Conservation (phyloP, 1,139 yeast species). For the Taiozyma sp. region DNA sequence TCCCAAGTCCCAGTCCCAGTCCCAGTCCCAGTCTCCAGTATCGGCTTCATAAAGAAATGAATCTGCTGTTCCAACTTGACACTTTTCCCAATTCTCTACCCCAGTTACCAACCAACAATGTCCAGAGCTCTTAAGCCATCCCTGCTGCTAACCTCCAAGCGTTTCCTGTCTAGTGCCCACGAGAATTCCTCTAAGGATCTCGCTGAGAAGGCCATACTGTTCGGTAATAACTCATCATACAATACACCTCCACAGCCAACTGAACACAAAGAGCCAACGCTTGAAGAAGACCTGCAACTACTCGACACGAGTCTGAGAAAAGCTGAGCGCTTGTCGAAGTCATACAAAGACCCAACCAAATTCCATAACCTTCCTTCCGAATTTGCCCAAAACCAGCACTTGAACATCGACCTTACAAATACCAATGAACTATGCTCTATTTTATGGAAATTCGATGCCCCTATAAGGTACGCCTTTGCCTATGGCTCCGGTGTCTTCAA, state of each 20-base stretch:
- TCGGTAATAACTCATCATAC: constrained; percentile 5
- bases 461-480: constrained; percentile 75
- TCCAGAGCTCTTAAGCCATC: not conserved
- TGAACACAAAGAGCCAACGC: not conserved
- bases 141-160: not conserved
- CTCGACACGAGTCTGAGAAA: constrained; percentile 29
- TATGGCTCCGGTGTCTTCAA: constrained; percentile 94
- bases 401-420: constrained; percentile 39
- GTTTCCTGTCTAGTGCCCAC: constrained; percentile 11
- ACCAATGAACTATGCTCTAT: constrained; percentile 45
- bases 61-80: not conserved
- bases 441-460: constrained; percentile 56
- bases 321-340: constrained; percentile 29
- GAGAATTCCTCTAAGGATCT: constrained; percentile 19
- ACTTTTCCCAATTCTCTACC: not conserved
- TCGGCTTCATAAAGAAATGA: not conserved
- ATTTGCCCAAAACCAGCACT: constrained; percentile 55
- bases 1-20: not conserved
- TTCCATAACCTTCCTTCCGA: constrained; percentile 46
- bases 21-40: not conserved
- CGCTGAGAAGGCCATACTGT: constrained; percentile 14
- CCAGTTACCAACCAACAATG: not conserved
- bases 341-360: constrained; percentile 35
- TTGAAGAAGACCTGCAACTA: constrained; percentile 20
- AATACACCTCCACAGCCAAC: not conserved